These are phyloP conservation scores for Aureobasidium leucospermi DNA, from an alignment of 2,329 filamentous ascomycete species.

Conservation along the genomic window DNA sequence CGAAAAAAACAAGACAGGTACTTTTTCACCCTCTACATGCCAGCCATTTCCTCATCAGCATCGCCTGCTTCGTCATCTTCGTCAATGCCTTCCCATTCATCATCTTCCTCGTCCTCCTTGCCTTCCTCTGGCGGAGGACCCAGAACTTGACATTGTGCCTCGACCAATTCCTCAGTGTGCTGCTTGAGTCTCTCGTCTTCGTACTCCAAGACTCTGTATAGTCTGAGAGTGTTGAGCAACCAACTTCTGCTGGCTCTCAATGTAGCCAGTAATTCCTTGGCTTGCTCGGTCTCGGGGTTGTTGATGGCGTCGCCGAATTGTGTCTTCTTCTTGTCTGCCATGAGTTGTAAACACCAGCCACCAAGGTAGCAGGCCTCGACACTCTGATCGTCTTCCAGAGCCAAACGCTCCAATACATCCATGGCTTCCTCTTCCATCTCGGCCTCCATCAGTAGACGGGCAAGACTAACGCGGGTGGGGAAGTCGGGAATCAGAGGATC, in stretches of 20 bases:
- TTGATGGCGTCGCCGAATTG: conserved; percentile 22
- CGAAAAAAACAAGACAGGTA: not conserved
- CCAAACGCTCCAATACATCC: conserved; percentile 73
- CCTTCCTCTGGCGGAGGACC: conserved; percentile 37
- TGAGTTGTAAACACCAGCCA: conserved; percentile 82
- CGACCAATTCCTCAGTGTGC: conserved; percentile 65
- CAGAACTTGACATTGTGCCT: conserved; percentile 36
- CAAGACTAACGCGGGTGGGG: conserved; percentile 72
- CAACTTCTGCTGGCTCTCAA: conserved; percentile 73
- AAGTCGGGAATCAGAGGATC: conserved; percentile 76
- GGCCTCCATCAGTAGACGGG: conserved; percentile 82
- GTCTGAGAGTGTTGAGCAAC: conserved; percentile 70
- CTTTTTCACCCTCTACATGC: conserved; percentile 9
- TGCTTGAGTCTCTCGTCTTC: conserved; percentile 73
- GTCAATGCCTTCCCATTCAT: conserved; percentile 29
- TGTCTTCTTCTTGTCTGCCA: conserved; percentile 59
- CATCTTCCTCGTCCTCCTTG: conserved; percentile 35
- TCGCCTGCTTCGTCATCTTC: conserved; percentile 29
- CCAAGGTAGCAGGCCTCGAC: conserved; percentile 97
- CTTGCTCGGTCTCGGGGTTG: conserved; percentile 17
- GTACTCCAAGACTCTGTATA: conserved; percentile 75
- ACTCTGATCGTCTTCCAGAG: conserved; percentile 84
- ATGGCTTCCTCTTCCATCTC: conserved; percentile 79
- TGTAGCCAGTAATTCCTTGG: conserved; percentile 32
- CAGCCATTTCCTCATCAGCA: conserved; percentile 27